phyloP scores from a whole-genome alignment of 176 grass and related monocot genomes.

The Cocos nucifera region DNA sequence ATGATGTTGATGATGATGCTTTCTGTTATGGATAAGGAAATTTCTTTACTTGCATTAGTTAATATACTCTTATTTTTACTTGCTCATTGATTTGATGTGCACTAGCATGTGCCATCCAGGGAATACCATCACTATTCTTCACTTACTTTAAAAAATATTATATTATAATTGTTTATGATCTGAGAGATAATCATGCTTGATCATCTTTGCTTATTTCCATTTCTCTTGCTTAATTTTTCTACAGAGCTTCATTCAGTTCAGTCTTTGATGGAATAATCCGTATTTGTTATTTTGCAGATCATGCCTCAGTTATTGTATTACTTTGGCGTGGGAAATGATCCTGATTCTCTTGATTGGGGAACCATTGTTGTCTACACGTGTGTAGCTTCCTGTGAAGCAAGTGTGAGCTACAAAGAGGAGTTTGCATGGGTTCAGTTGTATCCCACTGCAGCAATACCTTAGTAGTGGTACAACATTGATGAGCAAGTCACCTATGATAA shows the following conservation, averaged over 20 bases:
- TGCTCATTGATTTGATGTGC: no score
- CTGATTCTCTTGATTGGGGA: conserved; percentile 89
- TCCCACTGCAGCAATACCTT: conserved; percentile 27
- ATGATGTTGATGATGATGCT: no score
- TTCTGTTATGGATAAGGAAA: no score
- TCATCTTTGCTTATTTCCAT: background rate
- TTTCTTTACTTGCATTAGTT: no score
- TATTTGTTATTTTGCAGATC: conserved; percentile 46
- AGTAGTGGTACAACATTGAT: no score
- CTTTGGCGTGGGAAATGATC: conserved; percentile 66
- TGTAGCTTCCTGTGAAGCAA: conserved; percentile 59
- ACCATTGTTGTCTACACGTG: conserved; percentile 78
- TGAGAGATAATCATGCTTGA: no score
- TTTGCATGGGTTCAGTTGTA: conserved; percentile 86
- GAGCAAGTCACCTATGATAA: no score
- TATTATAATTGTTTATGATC: no score
- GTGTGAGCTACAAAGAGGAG: conserved; percentile 71
- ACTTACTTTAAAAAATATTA: no score
- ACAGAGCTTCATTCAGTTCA: background rate
- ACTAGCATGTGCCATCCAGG: no score
- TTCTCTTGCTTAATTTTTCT: background rate
- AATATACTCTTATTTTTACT: no score
- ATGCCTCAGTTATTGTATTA: conserved; percentile 93
- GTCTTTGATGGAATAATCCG: background rate
- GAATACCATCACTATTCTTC: no score